These are phyloP conservation scores for Malbranchea cinnamomea DNA, from an alignment of 2,329 filamentous ascomycete species.

Conservation along the genomic window DNA sequence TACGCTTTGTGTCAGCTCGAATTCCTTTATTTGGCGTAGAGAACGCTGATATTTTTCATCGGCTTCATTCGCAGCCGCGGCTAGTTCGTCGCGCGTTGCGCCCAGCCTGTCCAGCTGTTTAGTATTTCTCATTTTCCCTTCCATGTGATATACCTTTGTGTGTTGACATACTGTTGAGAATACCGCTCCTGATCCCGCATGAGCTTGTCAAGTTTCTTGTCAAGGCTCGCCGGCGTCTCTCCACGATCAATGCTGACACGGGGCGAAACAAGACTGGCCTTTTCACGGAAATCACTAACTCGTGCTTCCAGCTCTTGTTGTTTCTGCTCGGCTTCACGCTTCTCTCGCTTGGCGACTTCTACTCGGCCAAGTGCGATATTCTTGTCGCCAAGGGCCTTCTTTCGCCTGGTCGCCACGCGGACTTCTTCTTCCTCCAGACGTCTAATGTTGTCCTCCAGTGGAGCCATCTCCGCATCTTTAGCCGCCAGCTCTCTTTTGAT, in stretches of 20 bases:
- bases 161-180: constrained; percentile 31
- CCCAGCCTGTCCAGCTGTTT: constrained; percentile 34
- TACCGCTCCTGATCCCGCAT: constrained; percentile 43
- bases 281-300: constrained; percentile 39
- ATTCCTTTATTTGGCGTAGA: constrained; percentile 22
- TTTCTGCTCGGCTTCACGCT: constrained; percentile 32
- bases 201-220: constrained; percentile 36
- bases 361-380: constrained; percentile 43
- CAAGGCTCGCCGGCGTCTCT: constrained; percentile 43
- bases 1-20: constrained; percentile 24
- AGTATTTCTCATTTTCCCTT: constrained; percentile 11
- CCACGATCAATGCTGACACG: constrained; percentile 49
- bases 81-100: constrained; percentile 50
- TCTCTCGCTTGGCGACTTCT: constrained; percentile 35
- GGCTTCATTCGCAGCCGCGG: constrained; percentile 29
- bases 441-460: constrained; percentile 21
- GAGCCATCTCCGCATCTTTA: constrained; percentile 21
- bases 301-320: constrained; percentile 32
- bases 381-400: constrained; percentile 43
- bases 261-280: constrained; percentile 40
- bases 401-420: constrained; percentile 34
- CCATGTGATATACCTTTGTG: too few relatives aligned
- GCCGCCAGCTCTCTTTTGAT: constrained; percentile 21
- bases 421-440: constrained; percentile 39
- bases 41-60: constrained; percentile 23